phyloP scores from a whole-genome alignment of 495 filamentous ascomycete genomes.

The Penicillium bovifimosum region DNA sequence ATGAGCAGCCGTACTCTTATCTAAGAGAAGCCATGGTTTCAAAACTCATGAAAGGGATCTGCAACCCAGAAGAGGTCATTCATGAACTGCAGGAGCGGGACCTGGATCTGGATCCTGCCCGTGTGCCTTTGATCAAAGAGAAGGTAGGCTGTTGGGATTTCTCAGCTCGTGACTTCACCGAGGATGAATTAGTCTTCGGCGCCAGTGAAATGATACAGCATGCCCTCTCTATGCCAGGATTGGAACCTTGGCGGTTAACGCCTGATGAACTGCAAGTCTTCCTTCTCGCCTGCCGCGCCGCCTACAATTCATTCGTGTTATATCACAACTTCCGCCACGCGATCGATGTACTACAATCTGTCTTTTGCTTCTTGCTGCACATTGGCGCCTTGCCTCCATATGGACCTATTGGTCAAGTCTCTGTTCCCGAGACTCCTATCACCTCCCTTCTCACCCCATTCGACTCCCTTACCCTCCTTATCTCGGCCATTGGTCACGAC shows the following conservation, averaged over 20 bases:
- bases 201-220: slow-evolving; percentile 84
- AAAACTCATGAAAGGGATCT: slow-evolving; percentile 85
- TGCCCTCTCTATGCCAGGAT: slow-evolving; percentile 73
- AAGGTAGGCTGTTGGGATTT: slow-evolving; percentile 83
- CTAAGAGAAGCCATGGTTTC: slow-evolving; percentile 86
- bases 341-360: slow-evolving; percentile 89
- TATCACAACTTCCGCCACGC: slow-evolving; percentile 99
- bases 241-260: slow-evolving; percentile 72
- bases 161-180: slow-evolving; percentile 78
- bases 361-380: slow-evolving; percentile 84
- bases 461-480: slow-evolving; percentile 81
- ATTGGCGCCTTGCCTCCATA: slow-evolving; percentile 74
- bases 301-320: slow-evolving; percentile 93
- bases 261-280: slow-evolving; percentile 77
- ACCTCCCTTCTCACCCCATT: slow-evolving; percentile 70
- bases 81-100: slow-evolving; percentile 45
- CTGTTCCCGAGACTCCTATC: slow-evolving; percentile 52
- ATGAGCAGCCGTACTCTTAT: slow-evolving; percentile 84
- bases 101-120: slow-evolving; percentile 45
- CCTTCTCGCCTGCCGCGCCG: slow-evolving; percentile 72
- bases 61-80: slow-evolving; percentile 60
- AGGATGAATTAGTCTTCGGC: slow-evolving; percentile 80
- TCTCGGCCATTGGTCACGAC: slow-evolving; percentile 95
- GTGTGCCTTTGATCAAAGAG: slow-evolving; percentile 55
- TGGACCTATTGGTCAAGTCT: slow-evolving; percentile 19